Percentiles rank a stretch among this genome's conserved stretches.
Evolutionary conservation across 2,329 filamentous ascomycete species (phyloP).

Genomic region (Fusarium incarnatum): DNA sequence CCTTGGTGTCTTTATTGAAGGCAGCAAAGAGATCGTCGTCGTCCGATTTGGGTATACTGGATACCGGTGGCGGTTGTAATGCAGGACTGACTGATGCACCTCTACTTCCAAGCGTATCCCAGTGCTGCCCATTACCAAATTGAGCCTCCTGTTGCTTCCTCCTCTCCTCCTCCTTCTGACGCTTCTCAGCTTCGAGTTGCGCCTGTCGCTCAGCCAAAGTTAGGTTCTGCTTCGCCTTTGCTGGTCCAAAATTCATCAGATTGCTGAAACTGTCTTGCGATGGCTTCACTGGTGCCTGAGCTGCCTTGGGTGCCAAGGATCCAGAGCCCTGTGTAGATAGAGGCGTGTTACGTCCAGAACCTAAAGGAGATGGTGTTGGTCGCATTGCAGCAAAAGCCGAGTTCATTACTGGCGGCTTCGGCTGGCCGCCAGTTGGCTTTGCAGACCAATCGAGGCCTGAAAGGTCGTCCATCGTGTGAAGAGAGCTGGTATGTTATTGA

Average conservation of each 20-base stretch:
- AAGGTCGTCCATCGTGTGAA: conserved; percentile 69
- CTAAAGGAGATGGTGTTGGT: conserved; percentile 66
- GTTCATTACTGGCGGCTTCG: conserved; percentile 57
- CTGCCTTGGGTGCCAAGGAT: conserved; percentile 56
- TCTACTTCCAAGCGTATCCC: conserved; percentile 75
- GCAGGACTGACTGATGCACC: conserved; percentile 56
- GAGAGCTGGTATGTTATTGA: conserved; percentile 37
- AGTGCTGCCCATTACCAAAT: conserved; percentile 81
- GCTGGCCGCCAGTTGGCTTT: conserved; percentile 52
- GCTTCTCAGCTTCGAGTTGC: conserved; percentile 72
- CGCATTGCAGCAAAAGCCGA: conserved; percentile 63
- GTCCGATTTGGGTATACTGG: conserved; percentile 48
- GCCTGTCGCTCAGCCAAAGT: conserved; percentile 82
- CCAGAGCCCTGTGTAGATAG: conserved; percentile 63
- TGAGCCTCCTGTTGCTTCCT: conserved; percentile 78
- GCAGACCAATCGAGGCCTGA: conserved; percentile 70
- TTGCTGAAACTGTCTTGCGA: conserved; percentile 82
- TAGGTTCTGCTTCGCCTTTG: conserved; percentile 75
- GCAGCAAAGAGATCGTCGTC: conserved; percentile 76
- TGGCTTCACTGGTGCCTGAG: conserved; percentile 60
- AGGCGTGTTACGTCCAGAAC: conserved; percentile 68
- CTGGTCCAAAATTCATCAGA: conserved; percentile 69
- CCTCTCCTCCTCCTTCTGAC: conserved; percentile 79
- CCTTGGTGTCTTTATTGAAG: conserved; percentile 73
- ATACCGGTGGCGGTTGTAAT: conserved; percentile 34